Base-by-base conservation (phyloP, 1,284 basidiomycete genomes). In the Cutaneotrichosporon mucoides region DNA sequence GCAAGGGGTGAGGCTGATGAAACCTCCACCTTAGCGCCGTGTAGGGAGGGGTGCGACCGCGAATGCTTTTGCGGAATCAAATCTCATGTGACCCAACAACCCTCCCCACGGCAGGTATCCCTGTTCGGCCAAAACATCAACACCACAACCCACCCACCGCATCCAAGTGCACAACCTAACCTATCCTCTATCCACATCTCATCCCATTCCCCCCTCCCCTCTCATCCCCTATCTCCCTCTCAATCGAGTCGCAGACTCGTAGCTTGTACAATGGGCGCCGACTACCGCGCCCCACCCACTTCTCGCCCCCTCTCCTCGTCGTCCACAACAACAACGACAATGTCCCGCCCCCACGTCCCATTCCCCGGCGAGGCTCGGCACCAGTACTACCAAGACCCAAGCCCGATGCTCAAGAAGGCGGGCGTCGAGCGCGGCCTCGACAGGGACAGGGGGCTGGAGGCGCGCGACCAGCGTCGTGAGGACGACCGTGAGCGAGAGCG, bases 41-140 rank as follows among this genome's bases (percentile, higher is more conserved):
- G 24, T 24, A 24, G 24, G 24, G 24, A 24, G 24, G 24, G 24
- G 24, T 24, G 24, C 38, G 12, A 40, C 38, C 55, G 55, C 55
- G 55, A 50, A 44, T 56, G 55, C 48, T 50, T 56, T 56, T 24
- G 37, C 55, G 55, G 55, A 50, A 56, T 13, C 55, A 56, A 56
- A 56, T 44, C 6, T n/a, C n/a, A 16, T 24, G 15, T 10, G n/a
- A 46, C 8, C 44, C n/a, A n/a, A 46, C 44, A 46, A 44, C 13
- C 12, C 10, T 15, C n/a, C n/a, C 44, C n/a, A 33, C 44, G n/a
- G n/a, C 38, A 9, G 9, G 38, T 40, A 40, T 43, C 42, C 40
- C 40, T 41, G 40, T 41, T 9, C 15, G 6, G 13, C 15, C 44
- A 16, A n/a, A 46, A 46, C 44, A 10, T 46, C 44, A 46, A 16